Base-by-base conservation (phyloP, 768 basidiomycete genomes). In the Tricholoma terreum region DNA sequence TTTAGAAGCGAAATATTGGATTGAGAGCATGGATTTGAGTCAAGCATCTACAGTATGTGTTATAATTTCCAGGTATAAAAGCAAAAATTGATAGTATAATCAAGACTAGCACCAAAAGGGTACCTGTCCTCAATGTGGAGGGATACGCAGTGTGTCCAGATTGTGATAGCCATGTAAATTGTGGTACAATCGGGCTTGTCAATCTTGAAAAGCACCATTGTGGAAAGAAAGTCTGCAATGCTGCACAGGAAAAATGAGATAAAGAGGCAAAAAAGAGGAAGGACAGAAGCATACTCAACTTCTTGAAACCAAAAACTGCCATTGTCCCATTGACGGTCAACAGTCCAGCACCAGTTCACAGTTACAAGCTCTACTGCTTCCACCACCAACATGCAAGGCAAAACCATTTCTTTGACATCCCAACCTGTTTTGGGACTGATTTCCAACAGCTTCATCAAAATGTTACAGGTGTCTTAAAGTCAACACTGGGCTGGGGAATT, bases 91-190 rank as follows among this genome's bases (percentile, higher is more conserved):
- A 46, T 7, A 46, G 24, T 46, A 27, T 46, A 46, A 46, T 46
- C 2, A 46, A 46, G 45, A 46, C 45, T n/a, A 46, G 45, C 10
- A 15, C 6, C n/a, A n/a, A n/a, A n/a, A n/a, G n/a, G n/a, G n/a
- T 22, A 34, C 50, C 50, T 54, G 57, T 58, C n/a, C 58, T 58
- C 42, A 54, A 59, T 34, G 42, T 27, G 2, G 42, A 57, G n/a
- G 56, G 60, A 51, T 61, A 61, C 38, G 60, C 60, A 14, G 49
- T 57, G 2, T 69, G 66, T 49, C 67, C 65, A 21, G 61, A 63
- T 19, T 69, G 67, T 48, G 31, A 43, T 50, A 58, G 42, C 9
- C 52, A 52, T 11, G 34, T 69, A 14, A 55, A 64, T n/a, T 60
- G 62, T 49, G 66, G 67, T 14, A 52, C 54, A 1, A 52, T 61